Evolutionary conservation across 2,329 filamentous ascomycete species (phyloP).

Genomic region (Cladosporium oxysporum): DNA sequence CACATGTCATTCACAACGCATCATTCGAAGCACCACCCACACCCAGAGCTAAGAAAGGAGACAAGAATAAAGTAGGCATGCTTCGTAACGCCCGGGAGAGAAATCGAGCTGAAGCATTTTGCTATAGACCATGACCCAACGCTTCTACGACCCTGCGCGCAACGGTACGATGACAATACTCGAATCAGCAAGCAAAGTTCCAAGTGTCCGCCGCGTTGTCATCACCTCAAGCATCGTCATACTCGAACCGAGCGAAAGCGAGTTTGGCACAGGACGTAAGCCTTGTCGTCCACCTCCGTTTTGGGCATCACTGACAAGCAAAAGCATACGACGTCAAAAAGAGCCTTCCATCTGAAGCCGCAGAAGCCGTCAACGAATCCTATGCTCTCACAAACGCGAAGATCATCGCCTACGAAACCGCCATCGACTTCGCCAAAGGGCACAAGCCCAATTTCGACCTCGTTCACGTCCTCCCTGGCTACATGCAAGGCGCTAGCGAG

Average conservation of each 20-base stretch:
- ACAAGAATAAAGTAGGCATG: neutral
- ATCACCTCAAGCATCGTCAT: slow-evolving; percentile 37
- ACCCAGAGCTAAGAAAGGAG: neutral
- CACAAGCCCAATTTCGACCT: slow-evolving; percentile 26
- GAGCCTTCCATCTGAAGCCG: neutral
- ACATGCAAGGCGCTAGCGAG: slow-evolving; percentile 30
- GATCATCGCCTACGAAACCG: slow-evolving; percentile 21
- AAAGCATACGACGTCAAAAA: neutral
- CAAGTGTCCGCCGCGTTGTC: slow-evolving; percentile 41
- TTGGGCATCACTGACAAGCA: neutral
- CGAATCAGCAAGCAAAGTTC: neutral
- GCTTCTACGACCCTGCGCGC: neutral
- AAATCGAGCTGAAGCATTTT: neutral
- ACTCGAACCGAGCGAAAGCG: neutral
- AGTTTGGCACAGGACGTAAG: slow-evolving; percentile 1
- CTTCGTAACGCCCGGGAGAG: neutral
- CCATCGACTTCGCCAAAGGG: slow-evolving; percentile 21
- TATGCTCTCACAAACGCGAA: slow-evolving; percentile 25
- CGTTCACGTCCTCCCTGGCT: slow-evolving; percentile 27
- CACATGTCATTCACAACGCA: neutral
- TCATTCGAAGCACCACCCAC: neutral
- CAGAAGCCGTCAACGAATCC: neutral
- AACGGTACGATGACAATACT: neutral
- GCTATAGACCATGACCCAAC: neutral
- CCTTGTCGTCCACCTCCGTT: neutral